These are phyloP conservation scores for Termitomyces sp. DNA, from an alignment of 768 basidiomycete species.

Conservation along the genomic window DNA sequence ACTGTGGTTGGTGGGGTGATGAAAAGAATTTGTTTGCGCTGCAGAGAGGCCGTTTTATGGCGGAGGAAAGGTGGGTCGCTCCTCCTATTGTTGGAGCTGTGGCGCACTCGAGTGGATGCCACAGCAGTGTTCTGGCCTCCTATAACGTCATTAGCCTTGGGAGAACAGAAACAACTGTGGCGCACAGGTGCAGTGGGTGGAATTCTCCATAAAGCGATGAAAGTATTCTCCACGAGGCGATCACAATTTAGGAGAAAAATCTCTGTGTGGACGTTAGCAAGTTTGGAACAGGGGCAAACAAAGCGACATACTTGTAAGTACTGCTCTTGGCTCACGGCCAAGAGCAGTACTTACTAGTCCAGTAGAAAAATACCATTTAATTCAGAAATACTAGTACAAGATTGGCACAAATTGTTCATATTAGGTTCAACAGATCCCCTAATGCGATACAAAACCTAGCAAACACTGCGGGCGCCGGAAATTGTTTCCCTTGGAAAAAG, in stretches of 20 bases:
- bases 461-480: too few relatives aligned
- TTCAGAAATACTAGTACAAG: background rate
- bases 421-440: constrained; percentile 32
- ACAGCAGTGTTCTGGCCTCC: background rate
- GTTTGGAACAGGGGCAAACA: background rate
- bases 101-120: constrained; percentile 1
- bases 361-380: background rate
- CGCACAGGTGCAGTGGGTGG: background rate
- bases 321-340: too few relatives aligned
- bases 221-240: too few relatives aligned
- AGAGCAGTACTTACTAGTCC: background rate
- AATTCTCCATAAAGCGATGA: background rate
- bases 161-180: constrained; percentile 2
- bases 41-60: constrained; percentile 3
- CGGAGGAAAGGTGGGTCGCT: constrained; percentile 5
- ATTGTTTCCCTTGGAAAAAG: too few relatives aligned
- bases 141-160: background rate
- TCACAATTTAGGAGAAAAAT: background rate
- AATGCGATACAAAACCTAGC: constrained; percentile 42
- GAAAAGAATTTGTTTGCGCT: background rate
- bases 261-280: background rate
- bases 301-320: too few relatives aligned
- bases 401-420: background rate
- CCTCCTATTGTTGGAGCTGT: constrained; percentile 9
- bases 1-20: background rate